A percentile compares a stretch with the other conserved stretches of the same genome.
These are phyloP conservation scores for Clonostachys solani DNA, from an alignment of 2,329 filamentous ascomycete species.

Conservation along the genomic window DNA sequence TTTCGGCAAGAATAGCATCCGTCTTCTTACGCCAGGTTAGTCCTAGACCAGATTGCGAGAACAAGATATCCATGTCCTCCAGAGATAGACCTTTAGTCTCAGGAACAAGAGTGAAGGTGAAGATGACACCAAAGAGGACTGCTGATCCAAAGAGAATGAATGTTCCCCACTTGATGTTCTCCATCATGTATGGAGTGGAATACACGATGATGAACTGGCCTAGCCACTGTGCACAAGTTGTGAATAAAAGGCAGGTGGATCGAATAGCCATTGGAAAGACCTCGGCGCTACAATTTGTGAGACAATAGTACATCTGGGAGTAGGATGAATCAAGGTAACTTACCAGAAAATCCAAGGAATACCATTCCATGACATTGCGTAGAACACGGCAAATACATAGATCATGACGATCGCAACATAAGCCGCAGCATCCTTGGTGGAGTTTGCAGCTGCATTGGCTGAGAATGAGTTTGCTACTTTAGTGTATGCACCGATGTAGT, in stretches of 20 bases:
- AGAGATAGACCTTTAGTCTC: slow-evolving; percentile 16
- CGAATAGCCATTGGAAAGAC: too few species aligned
- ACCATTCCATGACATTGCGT: slow-evolving; percentile 3
- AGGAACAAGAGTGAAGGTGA: slow-evolving; percentile 7
- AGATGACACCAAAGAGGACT: too few species aligned
- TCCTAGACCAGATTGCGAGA: background rate
- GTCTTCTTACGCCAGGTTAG: too few species aligned
- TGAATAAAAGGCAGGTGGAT: too few species aligned
- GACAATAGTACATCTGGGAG: background rate
- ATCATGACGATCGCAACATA: slow-evolving; percentile 9
- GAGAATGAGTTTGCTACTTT: slow-evolving; percentile 7
- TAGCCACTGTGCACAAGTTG: slow-evolving; percentile 28
- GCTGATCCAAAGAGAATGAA: slow-evolving; percentile 46
- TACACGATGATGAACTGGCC: slow-evolving; percentile 59
- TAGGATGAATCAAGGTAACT: slow-evolving; percentile 3
- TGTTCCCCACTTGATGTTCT: slow-evolving; percentile 42
- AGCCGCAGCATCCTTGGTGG: slow-evolving; percentile 2
- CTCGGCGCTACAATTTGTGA: background rate
- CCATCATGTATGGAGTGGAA: slow-evolving; percentile 44
- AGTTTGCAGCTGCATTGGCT: slow-evolving; percentile 4
- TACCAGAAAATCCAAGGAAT: slow-evolving; percentile 11
- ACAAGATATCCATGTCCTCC: slow-evolving; percentile 19
- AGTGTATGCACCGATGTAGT: slow-evolving; percentile 6
- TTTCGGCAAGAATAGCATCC: too few species aligned
- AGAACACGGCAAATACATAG: slow-evolving; percentile 5